Evolutionary conservation across 2,329 filamentous ascomycete species (phyloP).

Genomic region (Sporothrix euskadiensis): DNA sequence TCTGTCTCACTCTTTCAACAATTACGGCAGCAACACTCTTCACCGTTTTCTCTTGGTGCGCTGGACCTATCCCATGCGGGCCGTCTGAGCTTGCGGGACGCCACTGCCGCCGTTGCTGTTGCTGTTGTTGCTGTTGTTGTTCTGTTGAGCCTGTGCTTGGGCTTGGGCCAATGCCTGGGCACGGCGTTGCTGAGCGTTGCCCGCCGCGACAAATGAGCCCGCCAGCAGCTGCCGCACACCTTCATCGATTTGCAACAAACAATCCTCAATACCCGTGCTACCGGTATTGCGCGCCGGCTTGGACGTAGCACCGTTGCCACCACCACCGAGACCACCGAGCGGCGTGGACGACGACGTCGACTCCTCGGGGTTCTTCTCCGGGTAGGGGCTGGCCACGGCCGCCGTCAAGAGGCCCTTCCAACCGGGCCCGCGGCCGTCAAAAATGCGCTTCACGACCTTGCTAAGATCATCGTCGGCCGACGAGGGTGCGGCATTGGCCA

Average conservation of each 20-base stretch:
- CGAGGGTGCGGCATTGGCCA: neutral
- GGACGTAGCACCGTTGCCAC: conserved; percentile 15
- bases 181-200: conserved; percentile 25
- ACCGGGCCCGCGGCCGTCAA: conserved; percentile 46
- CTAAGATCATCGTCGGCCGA: conserved; percentile 41
- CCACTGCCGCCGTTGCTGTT: neutral
- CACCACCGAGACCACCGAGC: neutral
- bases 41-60: neutral
- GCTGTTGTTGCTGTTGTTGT: neutral
- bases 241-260: conserved; percentile 52
- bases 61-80: conserved; percentile 21
- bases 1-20: neutral
- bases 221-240: conserved; percentile 44
- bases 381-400: conserved; percentile 46
- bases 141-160: conserved; percentile 33
- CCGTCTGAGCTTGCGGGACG: conserved; percentile 27
- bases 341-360: neutral
- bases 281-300: neutral
- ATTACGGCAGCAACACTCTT: neutral
- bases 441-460: conserved; percentile 47
- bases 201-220: conserved; percentile 18
- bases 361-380: neutral
- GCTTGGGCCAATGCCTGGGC: conserved; percentile 25
- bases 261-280: conserved; percentile 45
- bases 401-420: conserved; percentile 53